Evolutionary conservation across 805 yeast genomes (phyloP), one percentile per base, ranked within the genome.

Genomic region (Ogataea parapolymorpha): DNA sequence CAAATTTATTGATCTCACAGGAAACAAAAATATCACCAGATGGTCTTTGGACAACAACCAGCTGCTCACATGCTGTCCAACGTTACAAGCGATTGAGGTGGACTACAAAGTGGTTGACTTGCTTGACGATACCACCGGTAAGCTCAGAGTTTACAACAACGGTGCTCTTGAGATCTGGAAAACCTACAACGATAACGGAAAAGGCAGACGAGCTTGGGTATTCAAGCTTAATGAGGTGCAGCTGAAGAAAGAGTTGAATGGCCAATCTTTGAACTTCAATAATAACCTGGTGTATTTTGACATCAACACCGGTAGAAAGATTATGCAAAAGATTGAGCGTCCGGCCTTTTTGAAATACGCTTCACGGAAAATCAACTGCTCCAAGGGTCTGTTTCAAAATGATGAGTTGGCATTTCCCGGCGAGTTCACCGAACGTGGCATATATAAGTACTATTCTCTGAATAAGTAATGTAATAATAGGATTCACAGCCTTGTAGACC

Each of bases 121-220:
- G 17, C 53, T 77, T 27, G 72, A 74, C 32, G 56, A 51, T 17
- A 49, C 61, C 0, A 59, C 65, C 11, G 49, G 50, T 20, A 46
- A 46, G 23, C 32, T 55, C 42, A 65, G 35, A 59, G 63, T 34
- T 48, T 66, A 42, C 45, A 45, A 48, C 31, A 24, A 27, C 8
- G 39, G 46, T 47, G 58, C 26, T 53, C 55, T 33, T 16, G 56
- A 54, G 8, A 41, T 54, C 39, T 77, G 82, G 82, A 74, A 70
- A 51, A 67, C 68, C 42, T 74, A 66, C 54, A 80, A 75, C 50
- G 72, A 76, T 42, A 58, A 53, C 37, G 61, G 62, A 6, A 80
- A 78, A 50, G 95, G 95, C 4, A 70, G 95, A 46, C 71, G 96
- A 46, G 81, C 86, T 10, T 88, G 96, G 95, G 59, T 88, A 13